Evolutionary conservation across 2,329 filamentous ascomycete species (phyloP).

Genomic region (Davidsoniella neocaledoniae): DNA sequence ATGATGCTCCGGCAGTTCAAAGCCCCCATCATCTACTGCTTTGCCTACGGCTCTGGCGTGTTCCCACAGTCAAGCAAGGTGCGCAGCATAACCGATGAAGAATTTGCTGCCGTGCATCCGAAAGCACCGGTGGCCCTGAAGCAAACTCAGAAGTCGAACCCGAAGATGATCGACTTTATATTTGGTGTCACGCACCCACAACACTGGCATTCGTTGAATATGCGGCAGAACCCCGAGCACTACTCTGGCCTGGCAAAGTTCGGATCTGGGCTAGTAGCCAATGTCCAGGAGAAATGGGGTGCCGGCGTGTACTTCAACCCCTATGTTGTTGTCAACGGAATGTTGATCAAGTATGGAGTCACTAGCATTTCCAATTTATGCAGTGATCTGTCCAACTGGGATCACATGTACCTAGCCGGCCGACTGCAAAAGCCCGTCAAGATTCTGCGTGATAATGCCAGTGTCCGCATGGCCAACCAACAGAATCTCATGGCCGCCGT

Average conservation of each 20-base stretch:
- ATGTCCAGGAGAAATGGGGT: constrained; percentile 73
- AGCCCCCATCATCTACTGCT: constrained; percentile 87
- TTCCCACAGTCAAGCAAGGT: constrained; percentile 58
- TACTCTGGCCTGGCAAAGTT: constrained; percentile 75
- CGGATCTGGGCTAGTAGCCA: constrained; percentile 70
- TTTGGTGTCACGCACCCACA: constrained; percentile 89
- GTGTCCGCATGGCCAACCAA: constrained; percentile 85
- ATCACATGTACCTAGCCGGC: constrained; percentile 89
- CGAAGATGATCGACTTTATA: constrained; percentile 98
- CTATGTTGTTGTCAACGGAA: constrained; percentile 85
- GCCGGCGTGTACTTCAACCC: constrained; percentile 97
- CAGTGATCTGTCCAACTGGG: constrained; percentile 74
- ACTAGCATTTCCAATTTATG: constrained; percentile 86
- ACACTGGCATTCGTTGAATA: constrained; percentile 92
- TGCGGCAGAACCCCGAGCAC: constrained; percentile 75
- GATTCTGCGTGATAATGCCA: constrained; percentile 84
- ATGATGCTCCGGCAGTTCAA: constrained; percentile 81
- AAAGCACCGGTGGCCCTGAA: constrained; percentile 65
- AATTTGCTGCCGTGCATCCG: constrained; percentile 54
- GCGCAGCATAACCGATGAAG: constrained; percentile 35
- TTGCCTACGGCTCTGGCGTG: constrained; percentile 93
- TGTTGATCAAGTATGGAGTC: constrained; percentile 93
- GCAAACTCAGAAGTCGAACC: constrained; percentile 70
- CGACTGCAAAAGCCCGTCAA: constrained; percentile 95
- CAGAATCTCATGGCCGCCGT: constrained; percentile 87